Evolutionary conservation across 2,329 filamentous ascomycete genomes (phyloP).

Genomic region (Ophiostoma ips): DNA sequence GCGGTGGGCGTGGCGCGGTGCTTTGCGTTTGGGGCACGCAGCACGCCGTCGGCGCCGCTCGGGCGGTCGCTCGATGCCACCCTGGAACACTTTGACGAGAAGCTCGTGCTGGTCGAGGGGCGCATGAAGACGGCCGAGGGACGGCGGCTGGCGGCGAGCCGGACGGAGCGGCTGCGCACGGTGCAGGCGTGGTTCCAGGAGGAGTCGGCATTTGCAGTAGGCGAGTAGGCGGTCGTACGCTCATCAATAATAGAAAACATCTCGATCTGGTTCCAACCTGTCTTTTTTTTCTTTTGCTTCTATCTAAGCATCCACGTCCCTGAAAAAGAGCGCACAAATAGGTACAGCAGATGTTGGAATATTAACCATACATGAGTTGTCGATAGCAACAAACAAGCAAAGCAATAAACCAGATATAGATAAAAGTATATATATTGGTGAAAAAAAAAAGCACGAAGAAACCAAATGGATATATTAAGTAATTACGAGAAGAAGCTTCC

Average conservation of each 20-base stretch:
- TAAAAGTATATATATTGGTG: neutral
- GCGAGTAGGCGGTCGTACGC: neutral
- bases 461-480: neutral
- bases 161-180: slow-evolving; percentile 35
- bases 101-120: slow-evolving; percentile 50
- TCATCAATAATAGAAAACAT: no score
- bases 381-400: neutral
- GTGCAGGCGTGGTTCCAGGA: slow-evolving; percentile 47
- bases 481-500: neutral
- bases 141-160: slow-evolving; percentile 35
- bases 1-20: slow-evolving; percentile 69
- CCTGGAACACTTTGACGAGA: slow-evolving; percentile 64
- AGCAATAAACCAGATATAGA: neutral
- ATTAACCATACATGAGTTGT: no score
- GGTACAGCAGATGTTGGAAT: no score
- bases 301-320: no score
- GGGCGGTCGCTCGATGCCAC: slow-evolving; percentile 45
- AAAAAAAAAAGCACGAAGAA: neutral
- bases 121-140: slow-evolving; percentile 53
- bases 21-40: slow-evolving; percentile 61
- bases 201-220: slow-evolving; percentile 24
- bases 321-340: no score
- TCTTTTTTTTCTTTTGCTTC: no score
- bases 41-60: slow-evolving; percentile 25
- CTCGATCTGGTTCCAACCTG: no score